Base-by-base conservation (phyloP, 805 yeast genomes). In the Lipomyces mesembrius region DNA sequence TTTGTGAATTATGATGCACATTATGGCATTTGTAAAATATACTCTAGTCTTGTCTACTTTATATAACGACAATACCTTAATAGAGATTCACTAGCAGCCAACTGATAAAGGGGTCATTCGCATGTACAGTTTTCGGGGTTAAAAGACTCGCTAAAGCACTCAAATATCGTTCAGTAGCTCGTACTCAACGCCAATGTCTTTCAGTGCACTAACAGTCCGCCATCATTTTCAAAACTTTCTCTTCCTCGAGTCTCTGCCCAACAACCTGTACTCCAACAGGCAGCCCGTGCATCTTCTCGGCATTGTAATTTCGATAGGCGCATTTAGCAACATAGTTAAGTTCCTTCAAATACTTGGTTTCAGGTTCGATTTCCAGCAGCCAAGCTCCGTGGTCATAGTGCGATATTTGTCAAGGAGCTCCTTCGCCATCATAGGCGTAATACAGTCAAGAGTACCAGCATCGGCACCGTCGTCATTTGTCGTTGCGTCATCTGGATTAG, bases 181-280 rank as follows among this genome's bases (percentile, higher is more conserved):
- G 63, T 74, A 78, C 37, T 64, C 71, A 32, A 75, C 63, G 17
- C 80, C 79, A 25, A 70, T 65, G 37, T 71, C 71, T 55, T 70
- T 63, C 27, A 78, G 70, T 25, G 80, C 79, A n/a, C 72, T 73
- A 56, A 80, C 79, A 22, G 83, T 75, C 2, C 65, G 79, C 76
- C 83, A 85, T 81, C 73, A 84, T 81, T 61, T 78, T 79, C 54
- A 87, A 73, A 3, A 82, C 84, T 74, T 86, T 87, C 73, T 88
- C 92, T 71, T 88, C 93, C 71, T 86, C 83, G 22, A 82, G 79
- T 62, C 85, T 81, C 65, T 81, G 80, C n/a, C 89, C 86, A 2
- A 88, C 85, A 37, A 89, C 77, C 75, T 88, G 92, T n/a, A 89
- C 77, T 22, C 87, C 85, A 14, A 86, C 87, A 0, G 91, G 88